Evolutionary conservation across 495 filamentous ascomycete species (phyloP), one percentile per base, ranked within the genome.

Genomic region (Penicillium flavigenum): DNA sequence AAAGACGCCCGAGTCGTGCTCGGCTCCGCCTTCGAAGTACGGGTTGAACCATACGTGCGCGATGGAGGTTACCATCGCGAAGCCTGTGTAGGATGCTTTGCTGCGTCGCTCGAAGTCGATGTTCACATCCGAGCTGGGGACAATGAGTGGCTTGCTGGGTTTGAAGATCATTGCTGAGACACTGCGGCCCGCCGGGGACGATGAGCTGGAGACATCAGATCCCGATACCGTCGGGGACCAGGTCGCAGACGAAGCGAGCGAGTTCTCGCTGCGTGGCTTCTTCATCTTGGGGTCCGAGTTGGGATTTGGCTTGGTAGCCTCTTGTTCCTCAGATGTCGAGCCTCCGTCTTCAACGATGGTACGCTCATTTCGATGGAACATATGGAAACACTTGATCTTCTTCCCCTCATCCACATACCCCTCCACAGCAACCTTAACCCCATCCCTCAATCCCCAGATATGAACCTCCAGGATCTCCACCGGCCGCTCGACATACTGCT

Each of bases 41-140:
- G 87, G 74, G 64, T 98, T 98, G 75, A 96, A 96, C 94, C 94
- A 98, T 31, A 96, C 88, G 57, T 97, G 92, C 1, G 92, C 91
- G 36, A 97, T 86, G 0, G 91, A 86, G 5, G 92, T 97, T 9
- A 96, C 91, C 85, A 97, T 88, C 5, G 90, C 89, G 60, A 89
- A 83, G 5, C 88, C 89, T 0, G 75, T 78, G 71, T 90, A 88
- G 1, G 83, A 82, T 16, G 84, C 85, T 64, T 88, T 90, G 51
- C 87, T 90, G 47, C 89, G 84, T 16, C 89, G 82, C 67, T 96
- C 91, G 47, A 97, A 82, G 60, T 89, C 86, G 62, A 98, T 90
- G 69, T 96, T 96, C 60, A 97, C 78, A 66, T 98, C 94, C 57
- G 84, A 89, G 38, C 84, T 88, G 2, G 88, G 86, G 5, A 97